These are phyloP conservation scores for Pseudonitzschia delicatissima DNA, from an alignment of 108 stramenopile genomes.

Conservation along the genomic window DNA sequence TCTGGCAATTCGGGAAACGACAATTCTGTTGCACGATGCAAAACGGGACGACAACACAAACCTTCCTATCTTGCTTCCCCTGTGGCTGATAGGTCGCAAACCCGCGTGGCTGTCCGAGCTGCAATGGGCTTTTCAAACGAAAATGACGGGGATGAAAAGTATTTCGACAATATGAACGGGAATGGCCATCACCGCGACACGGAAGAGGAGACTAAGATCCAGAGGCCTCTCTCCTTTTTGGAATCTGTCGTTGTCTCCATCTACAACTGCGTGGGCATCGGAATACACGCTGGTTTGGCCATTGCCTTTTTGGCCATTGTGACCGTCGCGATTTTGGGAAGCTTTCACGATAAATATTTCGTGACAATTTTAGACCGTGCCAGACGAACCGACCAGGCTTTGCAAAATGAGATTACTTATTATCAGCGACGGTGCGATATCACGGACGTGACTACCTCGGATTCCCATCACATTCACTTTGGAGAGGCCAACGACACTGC, in stretches of 20 bases:
- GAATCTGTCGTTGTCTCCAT: not conserved
- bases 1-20: no score
- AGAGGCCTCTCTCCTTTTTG: not conserved
- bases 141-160: no score
- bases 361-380: conserved; percentile 37
- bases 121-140: no score
- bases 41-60: no score
- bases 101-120: not conserved
- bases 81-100: no score
- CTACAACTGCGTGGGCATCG: not conserved
- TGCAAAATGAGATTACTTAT: conserved; percentile 52
- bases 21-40: no score
- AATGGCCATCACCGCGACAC: no score
- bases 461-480: not conserved
- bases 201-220: no score
- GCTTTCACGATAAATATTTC: conserved; percentile 42
- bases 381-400: conserved; percentile 37
- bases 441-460: conserved; percentile 30
- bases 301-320: conserved; percentile 20
- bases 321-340: conserved; percentile 17
- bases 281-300: conserved; percentile 3
- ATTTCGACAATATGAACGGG: no score
- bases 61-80: no score
- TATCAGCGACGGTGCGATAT: conserved; percentile 41
- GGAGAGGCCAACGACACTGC: not conserved